These are phyloP conservation scores for Penicilliopsis zonata DNA, from an alignment of 495 filamentous ascomycete species.

Conservation along the genomic window DNA sequence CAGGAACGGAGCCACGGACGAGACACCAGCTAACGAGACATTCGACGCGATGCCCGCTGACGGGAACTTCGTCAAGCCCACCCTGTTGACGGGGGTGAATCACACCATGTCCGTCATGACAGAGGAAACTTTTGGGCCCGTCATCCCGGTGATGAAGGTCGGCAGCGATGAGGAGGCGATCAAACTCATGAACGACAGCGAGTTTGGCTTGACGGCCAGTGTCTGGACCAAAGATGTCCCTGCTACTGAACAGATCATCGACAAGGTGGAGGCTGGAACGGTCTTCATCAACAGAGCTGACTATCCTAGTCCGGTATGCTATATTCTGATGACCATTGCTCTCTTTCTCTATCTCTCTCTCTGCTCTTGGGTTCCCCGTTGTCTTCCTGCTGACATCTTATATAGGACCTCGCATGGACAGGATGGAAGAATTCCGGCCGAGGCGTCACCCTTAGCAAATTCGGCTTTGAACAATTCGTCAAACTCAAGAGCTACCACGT, in stretches of 20 bases:
- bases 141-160: constrained; percentile 92
- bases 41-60: constrained; percentile 55
- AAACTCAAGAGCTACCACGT: constrained; percentile 94
- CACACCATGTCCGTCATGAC: constrained; percentile 87
- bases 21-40: constrained; percentile 69
- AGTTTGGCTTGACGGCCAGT: constrained; percentile 91
- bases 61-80: constrained; percentile 81
- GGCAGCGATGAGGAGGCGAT: constrained; percentile 73
- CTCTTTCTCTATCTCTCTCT: no score
- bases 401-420: constrained; percentile 89
- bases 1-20: constrained; percentile 67
- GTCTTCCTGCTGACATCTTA: constrained; percentile 7
- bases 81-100: constrained; percentile 67
- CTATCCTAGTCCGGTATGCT: constrained; percentile 79
- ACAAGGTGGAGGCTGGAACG: constrained; percentile 83
- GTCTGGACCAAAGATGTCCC: constrained; percentile 91
- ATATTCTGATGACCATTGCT: neutral
- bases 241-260: constrained; percentile 64
- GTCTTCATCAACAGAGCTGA: constrained; percentile 95
- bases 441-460: constrained; percentile 77
- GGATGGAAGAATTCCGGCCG: constrained; percentile 96
- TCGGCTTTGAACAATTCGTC: constrained; percentile 88
- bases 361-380: no score
- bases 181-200: constrained; percentile 83
- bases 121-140: constrained; percentile 92